phyloP scores from a whole-genome alignment of 129 eudicot genomes.

The Heracleum sosnowskyi region DNA sequence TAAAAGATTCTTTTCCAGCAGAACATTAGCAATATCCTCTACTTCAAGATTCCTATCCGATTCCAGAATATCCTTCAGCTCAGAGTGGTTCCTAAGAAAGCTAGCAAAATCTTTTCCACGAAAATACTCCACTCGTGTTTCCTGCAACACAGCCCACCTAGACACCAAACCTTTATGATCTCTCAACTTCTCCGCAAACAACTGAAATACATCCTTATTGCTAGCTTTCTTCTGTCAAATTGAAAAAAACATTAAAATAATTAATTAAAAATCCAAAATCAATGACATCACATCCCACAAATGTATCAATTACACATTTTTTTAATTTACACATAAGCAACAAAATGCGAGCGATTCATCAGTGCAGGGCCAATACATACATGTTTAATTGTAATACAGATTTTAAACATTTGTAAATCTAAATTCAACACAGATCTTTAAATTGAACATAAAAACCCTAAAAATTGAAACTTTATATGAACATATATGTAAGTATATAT shows the following conservation, averaged over 20 bases:
- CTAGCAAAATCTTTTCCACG: conserved; percentile 92
- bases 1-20: conserved; percentile 75
- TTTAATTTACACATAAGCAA: no score
- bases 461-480: background rate
- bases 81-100: conserved; percentile 80
- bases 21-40: conserved; percentile 73
- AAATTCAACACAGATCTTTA: background rate
- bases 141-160: conserved; percentile 98
- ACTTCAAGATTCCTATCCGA: conserved; percentile 71
- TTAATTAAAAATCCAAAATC: background rate
- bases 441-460: background rate
- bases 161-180: conserved; percentile 92
- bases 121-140: conserved; percentile 96
- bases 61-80: conserved; percentile 76
- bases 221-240: conserved; percentile 74
- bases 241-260: background rate
- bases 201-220: conserved; percentile 78
- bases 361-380: no score
- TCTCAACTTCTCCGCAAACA: conserved; percentile 95
- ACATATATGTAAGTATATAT: background rate
- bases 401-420: background rate
- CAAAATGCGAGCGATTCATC: no score
- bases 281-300: background rate
- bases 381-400: background rate
- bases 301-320: background rate